A percentile compares a stretch with the other conserved stretches of the same genome.
Evolutionary conservation across 495 filamentous ascomycete genomes (phyloP).

Genomic region (Aspergillus conjunctus): DNA sequence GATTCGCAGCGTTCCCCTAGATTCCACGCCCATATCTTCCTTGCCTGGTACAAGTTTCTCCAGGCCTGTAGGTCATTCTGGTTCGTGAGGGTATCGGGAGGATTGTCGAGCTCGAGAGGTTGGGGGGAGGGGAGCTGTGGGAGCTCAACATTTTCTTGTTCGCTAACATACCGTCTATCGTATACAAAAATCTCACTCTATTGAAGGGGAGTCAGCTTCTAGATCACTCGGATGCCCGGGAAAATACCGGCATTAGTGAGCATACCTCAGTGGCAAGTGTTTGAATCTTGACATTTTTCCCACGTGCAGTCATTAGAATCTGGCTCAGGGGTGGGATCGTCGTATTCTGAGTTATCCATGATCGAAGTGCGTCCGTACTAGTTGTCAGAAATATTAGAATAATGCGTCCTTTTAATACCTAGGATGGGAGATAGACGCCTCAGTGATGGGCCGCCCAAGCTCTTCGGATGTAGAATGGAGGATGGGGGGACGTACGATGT

Average conservation of each 20-base stretch:
- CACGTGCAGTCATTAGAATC: constrained; percentile 79
- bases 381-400: constrained; percentile 14
- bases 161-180: constrained; percentile 64
- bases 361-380: constrained; percentile 69
- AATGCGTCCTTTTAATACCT: constrained; percentile 21
- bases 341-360: constrained; percentile 68
- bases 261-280: constrained; percentile 74
- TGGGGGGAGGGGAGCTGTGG: constrained; percentile 59
- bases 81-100: constrained; percentile 74
- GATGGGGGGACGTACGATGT: constrained; percentile 58
- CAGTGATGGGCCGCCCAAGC: background rate
- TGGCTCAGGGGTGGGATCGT: constrained; percentile 69
- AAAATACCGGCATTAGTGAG: constrained; percentile 1
- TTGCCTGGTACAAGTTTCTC: constrained; percentile 75
- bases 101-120: constrained; percentile 56
- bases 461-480: background rate
- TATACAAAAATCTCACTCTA: constrained; percentile 89
- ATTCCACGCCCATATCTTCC: constrained; percentile 71
- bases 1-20: constrained; percentile 63
- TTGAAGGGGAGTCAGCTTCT: constrained; percentile 1
- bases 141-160: constrained; percentile 49
- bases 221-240: background rate
- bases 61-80: constrained; percentile 76
- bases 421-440: constrained; percentile 12
- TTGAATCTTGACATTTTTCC: constrained; percentile 76